These are phyloP conservation scores for Acacia melanoxylon DNA, from an alignment of 306 rosid species.

Conservation along the genomic window DNA sequence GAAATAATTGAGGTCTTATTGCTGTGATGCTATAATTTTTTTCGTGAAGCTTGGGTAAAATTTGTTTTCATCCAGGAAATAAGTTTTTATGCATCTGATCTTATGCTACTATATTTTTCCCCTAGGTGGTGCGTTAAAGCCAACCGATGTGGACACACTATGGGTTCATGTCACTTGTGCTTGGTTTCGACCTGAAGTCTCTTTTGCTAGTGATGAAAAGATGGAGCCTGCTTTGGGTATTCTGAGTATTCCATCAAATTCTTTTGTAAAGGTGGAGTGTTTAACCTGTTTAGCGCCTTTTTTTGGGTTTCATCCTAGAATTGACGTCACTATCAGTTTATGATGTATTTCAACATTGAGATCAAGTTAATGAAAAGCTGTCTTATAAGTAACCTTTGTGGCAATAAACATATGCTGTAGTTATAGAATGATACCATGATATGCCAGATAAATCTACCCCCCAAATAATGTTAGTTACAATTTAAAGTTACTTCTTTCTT, in stretches of 20 bases:
- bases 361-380: background rate
- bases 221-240: constrained; percentile 99
- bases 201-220: constrained; percentile 93
- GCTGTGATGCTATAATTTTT: constrained; percentile 10
- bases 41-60: constrained; percentile 20
- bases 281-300: constrained; percentile 6
- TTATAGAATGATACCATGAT: background rate
- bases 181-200: constrained; percentile 98
- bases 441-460: background rate
- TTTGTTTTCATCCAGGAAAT: constrained; percentile 13
- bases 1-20: constrained; percentile 6
- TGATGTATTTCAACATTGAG: constrained; percentile 7
- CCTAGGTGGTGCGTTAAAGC: constrained; percentile 98
- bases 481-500: constrained; percentile 18
- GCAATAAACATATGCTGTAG: background rate
- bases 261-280: constrained; percentile 85
- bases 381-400: background rate
- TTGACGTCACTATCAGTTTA: background rate
- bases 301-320: background rate
- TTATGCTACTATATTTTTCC: constrained; percentile 27
- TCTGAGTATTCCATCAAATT: constrained; percentile 95
- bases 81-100: constrained; percentile 26
- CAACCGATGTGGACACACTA: constrained; percentile 86
- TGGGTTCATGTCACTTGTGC: constrained; percentile 99
- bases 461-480: background rate